These are phyloP conservation scores for Parietaria judaica DNA, from an alignment of 306 rosid genomes.

Conservation along the genomic window DNA sequence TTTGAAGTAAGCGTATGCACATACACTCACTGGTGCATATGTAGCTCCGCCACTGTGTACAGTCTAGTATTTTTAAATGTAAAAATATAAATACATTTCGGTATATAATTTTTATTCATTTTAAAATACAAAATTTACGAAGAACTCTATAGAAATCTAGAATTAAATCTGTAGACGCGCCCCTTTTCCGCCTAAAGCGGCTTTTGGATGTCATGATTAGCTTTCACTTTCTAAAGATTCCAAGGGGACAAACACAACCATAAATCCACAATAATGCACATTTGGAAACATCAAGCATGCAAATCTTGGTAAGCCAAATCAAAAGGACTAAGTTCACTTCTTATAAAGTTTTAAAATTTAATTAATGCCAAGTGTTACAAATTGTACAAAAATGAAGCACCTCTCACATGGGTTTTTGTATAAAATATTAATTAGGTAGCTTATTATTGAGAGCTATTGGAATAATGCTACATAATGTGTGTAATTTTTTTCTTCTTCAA, in stretches of 20 bases:
- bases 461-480: not conserved
- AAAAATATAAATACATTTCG: no score
- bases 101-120: no score
- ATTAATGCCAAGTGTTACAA: not conserved
- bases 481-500: not conserved
- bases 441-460: not conserved
- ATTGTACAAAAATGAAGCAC: not conserved
- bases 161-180: no score
- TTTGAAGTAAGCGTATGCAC: no score
- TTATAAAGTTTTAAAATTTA: not conserved
- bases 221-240: no score
- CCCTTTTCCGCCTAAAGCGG: no score
- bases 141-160: no score
- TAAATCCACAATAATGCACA: not conserved
- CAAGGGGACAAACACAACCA: not conserved
- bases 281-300: conserved; percentile 3
- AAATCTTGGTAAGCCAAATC: not conserved
- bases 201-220: no score
- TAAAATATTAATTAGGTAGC: not conserved
- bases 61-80: no score
- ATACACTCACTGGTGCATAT: no score
- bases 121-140: no score
- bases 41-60: no score
- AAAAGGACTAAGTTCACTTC: not conserved
- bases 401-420: not conserved